Evolutionary conservation across 306 rosid genomes (phyloP).

Genomic region (Sicyos baderoa): DNA sequence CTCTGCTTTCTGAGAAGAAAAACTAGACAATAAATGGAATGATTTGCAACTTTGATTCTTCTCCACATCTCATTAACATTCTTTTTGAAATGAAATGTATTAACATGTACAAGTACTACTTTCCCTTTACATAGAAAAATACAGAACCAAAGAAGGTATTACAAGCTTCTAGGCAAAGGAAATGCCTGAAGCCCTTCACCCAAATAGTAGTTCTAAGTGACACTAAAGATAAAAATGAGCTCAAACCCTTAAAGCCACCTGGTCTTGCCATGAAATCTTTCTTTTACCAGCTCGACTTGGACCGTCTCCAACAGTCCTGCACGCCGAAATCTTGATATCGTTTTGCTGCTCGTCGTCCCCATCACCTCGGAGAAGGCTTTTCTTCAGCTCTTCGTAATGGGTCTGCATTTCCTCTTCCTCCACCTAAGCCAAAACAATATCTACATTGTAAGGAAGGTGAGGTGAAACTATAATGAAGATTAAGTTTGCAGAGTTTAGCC

Average conservation of each 20-base stretch:
- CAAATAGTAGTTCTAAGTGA: conserved; percentile 5
- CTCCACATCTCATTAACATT: not conserved
- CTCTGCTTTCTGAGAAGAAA: not conserved
- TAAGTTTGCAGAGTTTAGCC: conserved; percentile 16
- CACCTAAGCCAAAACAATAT: conserved; percentile 31
- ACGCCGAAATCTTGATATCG: conserved; percentile 59
- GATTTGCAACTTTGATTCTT: conserved; percentile 2
- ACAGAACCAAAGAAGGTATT: conserved; percentile 14
- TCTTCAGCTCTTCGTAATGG: conserved; percentile 56
- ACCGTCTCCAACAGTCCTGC: conserved; percentile 64
- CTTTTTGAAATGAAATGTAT: not conserved
- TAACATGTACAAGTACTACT: conserved; percentile 16
- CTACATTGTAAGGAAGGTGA: not conserved
- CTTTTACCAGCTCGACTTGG: conserved; percentile 71
- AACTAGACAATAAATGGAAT: not conserved
- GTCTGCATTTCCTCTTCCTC: conserved; percentile 83
- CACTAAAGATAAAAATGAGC: conserved; percentile 12
- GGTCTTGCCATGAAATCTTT: conserved; percentile 98
- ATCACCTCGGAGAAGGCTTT: conserved; percentile 41
- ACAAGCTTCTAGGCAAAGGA: conserved; percentile 6
- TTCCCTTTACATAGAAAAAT: conserved; percentile 17
- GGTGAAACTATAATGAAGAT: conserved; percentile 13
- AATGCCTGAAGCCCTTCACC: not conserved
- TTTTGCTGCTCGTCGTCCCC: conserved; percentile 49
- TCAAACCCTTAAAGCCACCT: conserved; percentile 87